Evolutionary conservation across 202 grass and related monocot species (phyloP).

Genomic region (Cymbopogon flexuosus): DNA sequence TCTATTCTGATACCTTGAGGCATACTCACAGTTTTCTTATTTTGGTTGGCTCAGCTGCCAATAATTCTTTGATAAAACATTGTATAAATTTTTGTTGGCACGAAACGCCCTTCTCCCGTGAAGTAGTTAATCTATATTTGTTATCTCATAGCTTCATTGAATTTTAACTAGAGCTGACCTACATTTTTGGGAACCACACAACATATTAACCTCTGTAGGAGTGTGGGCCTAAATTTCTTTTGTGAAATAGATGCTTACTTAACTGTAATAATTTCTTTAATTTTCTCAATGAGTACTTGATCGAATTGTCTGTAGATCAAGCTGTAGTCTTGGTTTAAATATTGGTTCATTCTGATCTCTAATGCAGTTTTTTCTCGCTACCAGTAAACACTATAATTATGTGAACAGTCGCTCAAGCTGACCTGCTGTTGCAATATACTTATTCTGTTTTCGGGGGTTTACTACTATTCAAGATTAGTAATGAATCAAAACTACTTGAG

Average conservation of each 20-base stretch:
- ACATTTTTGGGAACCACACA: background rate
- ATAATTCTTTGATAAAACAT: constrained; percentile 9
- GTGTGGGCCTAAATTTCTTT: background rate
- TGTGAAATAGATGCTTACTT: constrained; percentile 5
- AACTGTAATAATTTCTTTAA: background rate
- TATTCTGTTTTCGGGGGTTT: background rate
- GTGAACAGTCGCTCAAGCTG: background rate
- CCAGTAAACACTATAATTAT: constrained; percentile 6
- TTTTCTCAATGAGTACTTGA: background rate
- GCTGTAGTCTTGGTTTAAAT: constrained; percentile 9
- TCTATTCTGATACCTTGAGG: constrained; percentile 9
- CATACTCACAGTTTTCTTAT: background rate
- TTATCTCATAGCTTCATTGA: constrained; percentile 17
- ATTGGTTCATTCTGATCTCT: background rate
- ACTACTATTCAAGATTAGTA: constrained; percentile 10
- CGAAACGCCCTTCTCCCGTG: background rate
- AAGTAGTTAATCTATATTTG: constrained; percentile 1
- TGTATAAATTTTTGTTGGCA: background rate
- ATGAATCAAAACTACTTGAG: constrained; percentile 8
- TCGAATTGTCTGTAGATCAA: background rate
- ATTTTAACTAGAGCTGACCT: background rate
- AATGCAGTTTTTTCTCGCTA: background rate
- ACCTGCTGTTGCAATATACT: background rate
- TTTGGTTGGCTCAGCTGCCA: background rate
- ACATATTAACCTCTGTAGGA: background rate